Evolutionary conservation across 495 filamentous ascomycete species (phyloP), one percentile per base, ranked within the genome.

Genomic region (Hyphodiscus hymeniophilus): DNA sequence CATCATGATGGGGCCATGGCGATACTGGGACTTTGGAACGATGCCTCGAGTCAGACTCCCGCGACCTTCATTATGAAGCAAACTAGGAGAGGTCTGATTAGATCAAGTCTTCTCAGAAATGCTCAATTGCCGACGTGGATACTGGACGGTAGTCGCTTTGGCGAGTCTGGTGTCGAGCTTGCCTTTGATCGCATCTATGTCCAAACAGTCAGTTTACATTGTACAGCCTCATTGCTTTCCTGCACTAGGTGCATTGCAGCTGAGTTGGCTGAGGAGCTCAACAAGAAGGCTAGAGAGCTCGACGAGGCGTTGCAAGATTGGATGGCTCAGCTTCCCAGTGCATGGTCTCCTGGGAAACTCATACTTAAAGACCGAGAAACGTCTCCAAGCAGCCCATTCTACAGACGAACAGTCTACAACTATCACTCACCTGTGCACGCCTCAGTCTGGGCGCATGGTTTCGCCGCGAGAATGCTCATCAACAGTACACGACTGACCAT

Each of bases 1-100:
- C 60, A 63, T 54, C 47, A 56, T 48, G 55, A 54, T 49, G 60
- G 60, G 12, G 55, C 50, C 2, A 53, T 56, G 24, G 58, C 58
- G n/a, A 51, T 59, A 21, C 15, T 63, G 35, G 60, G 52, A 33
- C 11, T 54, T 11, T 62, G 58, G 58, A 35, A 51, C n/a, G 51
- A 62, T 18, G 26, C 47, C 1, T 15, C 33, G 1, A 44, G 38
- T 12, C 38, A 28, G 7, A 42, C 40, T 1, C 28, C 48, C n/a
- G 38, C 52, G 7, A 50, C 51, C 3, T 5, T 12, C n/a, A 51
- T 59, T 21, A 45, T 63, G 17, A 53, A 46, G 28, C 43, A 60
- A 18, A 56, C 49, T 8, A 52, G 58, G 39, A 40, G 58, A n/a
- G 60, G 47, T 12, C n/a, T 57, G 42, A 50, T 63, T 26, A 56